Evolutionary conservation across 208 protist genomes (phyloP), one percentile per base, ranked within the genome.

Genomic region (Trypanosoma scelopori): DNA sequence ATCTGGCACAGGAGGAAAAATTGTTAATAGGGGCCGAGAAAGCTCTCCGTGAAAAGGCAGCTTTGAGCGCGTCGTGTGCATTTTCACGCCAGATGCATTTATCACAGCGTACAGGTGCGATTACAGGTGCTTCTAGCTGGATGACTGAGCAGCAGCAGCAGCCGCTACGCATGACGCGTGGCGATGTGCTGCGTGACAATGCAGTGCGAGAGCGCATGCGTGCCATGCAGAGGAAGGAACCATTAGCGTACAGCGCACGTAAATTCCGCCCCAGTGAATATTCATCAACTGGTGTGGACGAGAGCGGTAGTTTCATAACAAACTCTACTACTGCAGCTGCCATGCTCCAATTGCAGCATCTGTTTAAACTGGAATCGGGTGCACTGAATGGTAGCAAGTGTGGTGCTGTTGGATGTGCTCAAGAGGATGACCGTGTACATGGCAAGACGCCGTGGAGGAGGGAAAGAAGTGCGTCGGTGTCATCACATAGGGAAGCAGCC

Each of bases 141-240:
- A 58, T 41, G 47, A 45, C 30, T 37, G 3, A 3, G 3, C 32
- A 37, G 32, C 32, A 37, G 39, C n/a, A 13, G 20, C 13, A 13
- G 43, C 1, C 42, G 43, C 49, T 49, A 28, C 66, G 67, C 49
- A 84, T 82, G 52, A 74, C 79, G 35, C 76, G 84, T 12, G 83
- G 80, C 18, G 82, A 85, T 52, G 45, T 89, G 42, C 71, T 93
- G 30, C 81, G 87, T 20, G 80, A 89, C 50, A 82, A 67, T 39
- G 87, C 87, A 9, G 76, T 81, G 39, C 72, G 77, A n/a, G 72
- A 79, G 68, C 74, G 79, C 18, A 75, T 88, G 62, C 78, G 65
- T 7, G 65, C 75, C 56, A 63, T 78, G 60, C 65, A 72, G 5
- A 63, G 61, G 7, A 64, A 65, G 15, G 82, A 91, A 18, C 78